Conservation (phyloP, 192 early-diverging fungal genomes). For the Coemansia pectinata region DNA sequence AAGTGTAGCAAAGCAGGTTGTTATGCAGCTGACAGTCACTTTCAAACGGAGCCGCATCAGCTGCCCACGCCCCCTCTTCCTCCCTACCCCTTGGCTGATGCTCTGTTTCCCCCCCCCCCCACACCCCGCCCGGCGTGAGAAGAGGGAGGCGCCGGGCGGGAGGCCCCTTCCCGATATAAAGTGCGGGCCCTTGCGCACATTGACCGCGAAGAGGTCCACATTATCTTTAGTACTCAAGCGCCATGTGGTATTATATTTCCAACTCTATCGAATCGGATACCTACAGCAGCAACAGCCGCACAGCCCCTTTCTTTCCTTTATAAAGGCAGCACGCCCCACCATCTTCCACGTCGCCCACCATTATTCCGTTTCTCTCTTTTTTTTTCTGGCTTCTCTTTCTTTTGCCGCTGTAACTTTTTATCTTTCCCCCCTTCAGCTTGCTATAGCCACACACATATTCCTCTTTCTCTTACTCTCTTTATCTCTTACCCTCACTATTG, state of each 20-base stretch:
- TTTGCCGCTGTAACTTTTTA: not conserved
- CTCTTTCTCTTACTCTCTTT: not conserved
- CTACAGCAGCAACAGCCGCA: not conserved
- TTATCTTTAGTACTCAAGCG: not conserved
- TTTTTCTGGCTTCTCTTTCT: not conserved
- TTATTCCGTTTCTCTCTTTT: not conserved
- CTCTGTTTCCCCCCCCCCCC: not conserved
- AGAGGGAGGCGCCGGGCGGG: conserved; percentile 7
- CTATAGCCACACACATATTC: not conserved
- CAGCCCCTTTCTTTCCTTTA: not conserved
- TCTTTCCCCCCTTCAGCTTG: not conserved
- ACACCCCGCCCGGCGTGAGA: conserved; percentile 11
- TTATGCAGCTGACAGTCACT: not conserved
- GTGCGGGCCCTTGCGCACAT: not conserved
- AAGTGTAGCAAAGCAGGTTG: too few species aligned
- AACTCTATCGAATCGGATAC: not conserved
- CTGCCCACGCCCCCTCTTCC: not conserved
- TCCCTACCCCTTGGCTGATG: not conserved
- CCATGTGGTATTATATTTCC: not conserved
- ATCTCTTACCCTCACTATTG: not conserved
- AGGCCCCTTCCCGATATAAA: not conserved
- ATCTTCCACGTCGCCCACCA: not conserved
- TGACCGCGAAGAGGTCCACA: not conserved
- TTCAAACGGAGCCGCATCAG: not conserved
- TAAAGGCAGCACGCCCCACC: conserved; percentile 1